Conservation (phyloP, 2,329 filamentous ascomycete genomes). For the Pseudogymnoascus pannorum region DNA sequence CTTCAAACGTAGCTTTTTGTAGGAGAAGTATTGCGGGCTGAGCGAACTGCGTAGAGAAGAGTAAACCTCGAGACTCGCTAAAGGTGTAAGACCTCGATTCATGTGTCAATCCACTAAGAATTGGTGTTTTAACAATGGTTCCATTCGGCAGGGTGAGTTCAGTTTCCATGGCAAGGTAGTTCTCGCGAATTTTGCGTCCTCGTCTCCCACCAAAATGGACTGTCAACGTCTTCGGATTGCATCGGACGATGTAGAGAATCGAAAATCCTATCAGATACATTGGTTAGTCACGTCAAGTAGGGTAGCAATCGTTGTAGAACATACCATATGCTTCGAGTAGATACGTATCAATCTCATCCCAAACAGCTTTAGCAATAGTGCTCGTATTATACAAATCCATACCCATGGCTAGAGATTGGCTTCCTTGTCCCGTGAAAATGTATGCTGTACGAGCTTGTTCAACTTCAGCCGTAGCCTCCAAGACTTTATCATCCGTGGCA, state of each 20-base stretch:
- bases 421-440: slow-evolving; percentile 37
- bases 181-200: slow-evolving; percentile 28
- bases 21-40: slow-evolving; percentile 29
- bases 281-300: too few species aligned
- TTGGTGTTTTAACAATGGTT: too few species aligned
- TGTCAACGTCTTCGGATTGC: slow-evolving; percentile 32
- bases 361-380: slow-evolving; percentile 28
- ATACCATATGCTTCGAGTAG: slow-evolving; percentile 30
- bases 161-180: slow-evolving; percentile 30
- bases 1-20: slow-evolving; percentile 26
- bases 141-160: too few species aligned
- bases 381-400: slow-evolving; percentile 35
- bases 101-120: slow-evolving; percentile 8
- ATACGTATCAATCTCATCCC: slow-evolving; percentile 32
- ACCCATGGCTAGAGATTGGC: slow-evolving; percentile 34
- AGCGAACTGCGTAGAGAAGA: slow-evolving; percentile 31
- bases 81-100: slow-evolving; percentile 25
- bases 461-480: slow-evolving; percentile 32
- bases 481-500: slow-evolving; percentile 26
- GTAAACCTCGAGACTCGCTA: slow-evolving; percentile 22
- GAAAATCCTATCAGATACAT: slow-evolving; percentile 22
- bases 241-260: slow-evolving; percentile 31
- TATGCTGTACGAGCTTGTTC: slow-evolving; percentile 30
- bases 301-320: too few species aligned
- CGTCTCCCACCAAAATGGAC: slow-evolving; percentile 30